A percentile compares a stretch with the other conserved stretches of the same genome.
phyloP scores from a whole-genome alignment of 202 grass and related monocot genomes.

The Setaria viridis region DNA sequence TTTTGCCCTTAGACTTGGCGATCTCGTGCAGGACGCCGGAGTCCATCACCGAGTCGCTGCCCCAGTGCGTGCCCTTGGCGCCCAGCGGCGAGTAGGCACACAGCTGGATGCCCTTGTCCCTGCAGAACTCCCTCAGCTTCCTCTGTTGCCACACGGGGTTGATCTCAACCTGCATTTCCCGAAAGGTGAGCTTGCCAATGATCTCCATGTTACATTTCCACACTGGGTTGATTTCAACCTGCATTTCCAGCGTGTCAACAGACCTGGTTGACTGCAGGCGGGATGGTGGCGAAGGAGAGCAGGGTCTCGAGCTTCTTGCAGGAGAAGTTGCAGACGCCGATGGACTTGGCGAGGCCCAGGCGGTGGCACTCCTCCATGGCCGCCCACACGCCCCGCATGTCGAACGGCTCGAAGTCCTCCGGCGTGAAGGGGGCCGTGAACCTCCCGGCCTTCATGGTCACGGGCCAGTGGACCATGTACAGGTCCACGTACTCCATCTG shows the following conservation, averaged over 20 bases:
- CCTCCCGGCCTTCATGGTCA: constrained; percentile 53
- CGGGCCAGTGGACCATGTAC: constrained; percentile 76
- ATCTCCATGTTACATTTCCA: not conserved
- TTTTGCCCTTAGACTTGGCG: constrained; percentile 66
- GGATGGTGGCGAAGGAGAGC: constrained; percentile 69
- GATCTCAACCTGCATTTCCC: constrained; percentile 72
- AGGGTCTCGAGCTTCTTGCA: constrained; percentile 72
- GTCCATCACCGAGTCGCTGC: constrained; percentile 68
- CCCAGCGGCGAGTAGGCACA: constrained; percentile 83
- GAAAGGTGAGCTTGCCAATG: not conserved
- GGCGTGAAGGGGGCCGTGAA: constrained; percentile 43
- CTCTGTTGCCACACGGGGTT: constrained; percentile 87
- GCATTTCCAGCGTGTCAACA: no score
- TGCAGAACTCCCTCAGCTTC: constrained; percentile 80
- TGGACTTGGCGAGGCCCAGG: constrained; percentile 62
- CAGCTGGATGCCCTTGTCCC: constrained; percentile 61
- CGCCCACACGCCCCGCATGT: constrained; percentile 71
- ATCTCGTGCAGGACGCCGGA: constrained; percentile 64
- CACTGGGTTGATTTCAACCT: no score
- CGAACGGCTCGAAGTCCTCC: constrained; percentile 62
- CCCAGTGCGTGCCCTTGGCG: constrained; percentile 79
- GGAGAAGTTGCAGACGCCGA: constrained; percentile 85
- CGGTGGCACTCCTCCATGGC: constrained; percentile 81
- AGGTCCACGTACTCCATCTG: constrained; percentile 77
- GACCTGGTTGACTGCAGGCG: constrained; percentile 72